Conservation (phyloP, 192 early-diverging fungal species). For the Rhizophagus sp. region DNA sequence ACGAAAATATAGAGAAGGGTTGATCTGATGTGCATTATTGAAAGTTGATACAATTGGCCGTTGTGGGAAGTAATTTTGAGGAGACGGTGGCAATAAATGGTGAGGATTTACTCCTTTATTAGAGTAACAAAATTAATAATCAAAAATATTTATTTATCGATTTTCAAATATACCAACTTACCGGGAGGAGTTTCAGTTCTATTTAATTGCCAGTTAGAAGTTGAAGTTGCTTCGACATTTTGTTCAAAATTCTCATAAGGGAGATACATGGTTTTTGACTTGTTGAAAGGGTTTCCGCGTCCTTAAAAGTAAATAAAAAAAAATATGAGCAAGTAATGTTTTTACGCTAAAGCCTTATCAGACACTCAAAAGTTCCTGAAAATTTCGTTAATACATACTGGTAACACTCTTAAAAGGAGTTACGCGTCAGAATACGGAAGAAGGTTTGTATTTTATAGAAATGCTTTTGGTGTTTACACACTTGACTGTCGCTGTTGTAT, state of each 20-base stretch:
- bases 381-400: neutral
- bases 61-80: neutral
- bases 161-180: neutral
- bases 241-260: neutral
- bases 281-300: neutral
- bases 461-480: neutral
- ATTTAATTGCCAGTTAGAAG: neutral
- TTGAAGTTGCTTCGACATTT: neutral
- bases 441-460: neutral
- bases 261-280: constrained; percentile 3
- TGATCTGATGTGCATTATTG: constrained; percentile 1
- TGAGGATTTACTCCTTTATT: neutral
- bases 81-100: neutral
- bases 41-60: neutral
- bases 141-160: neutral
- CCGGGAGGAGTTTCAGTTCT: neutral
- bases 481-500: neutral
- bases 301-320: neutral
- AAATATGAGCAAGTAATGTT: neutral
- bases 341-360: neutral
- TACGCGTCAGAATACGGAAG: constrained; percentile 7
- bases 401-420: constrained; percentile 2
- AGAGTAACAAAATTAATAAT: neutral
- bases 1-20: neutral
- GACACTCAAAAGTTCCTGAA: neutral